phyloP scores from a whole-genome alignment of 768 basidiomycete genomes.

The Kwoniella dejecticola region DNA sequence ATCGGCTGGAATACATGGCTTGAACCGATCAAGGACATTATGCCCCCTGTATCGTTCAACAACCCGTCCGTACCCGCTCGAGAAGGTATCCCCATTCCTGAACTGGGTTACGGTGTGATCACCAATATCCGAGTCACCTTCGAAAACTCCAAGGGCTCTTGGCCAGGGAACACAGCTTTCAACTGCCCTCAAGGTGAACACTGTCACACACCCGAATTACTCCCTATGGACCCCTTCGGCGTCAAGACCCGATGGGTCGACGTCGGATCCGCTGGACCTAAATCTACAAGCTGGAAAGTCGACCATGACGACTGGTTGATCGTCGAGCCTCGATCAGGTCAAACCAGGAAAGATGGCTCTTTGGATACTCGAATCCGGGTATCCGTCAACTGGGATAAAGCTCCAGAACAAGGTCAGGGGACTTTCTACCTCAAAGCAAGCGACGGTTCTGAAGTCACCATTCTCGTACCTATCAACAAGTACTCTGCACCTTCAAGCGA shows the following conservation, averaged over 20 bases:
- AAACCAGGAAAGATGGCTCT: slow-evolving; percentile 57
- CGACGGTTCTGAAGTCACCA: slow-evolving; percentile 40
- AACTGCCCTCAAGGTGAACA: slow-evolving; percentile 60
- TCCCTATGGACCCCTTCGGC: slow-evolving; percentile 63
- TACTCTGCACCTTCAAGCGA: slow-evolving; percentile 20
- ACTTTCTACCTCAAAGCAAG: slow-evolving; percentile 19
- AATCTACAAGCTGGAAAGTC: slow-evolving; percentile 63
- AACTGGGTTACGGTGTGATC: slow-evolving; percentile 59
- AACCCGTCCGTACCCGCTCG: slow-evolving; percentile 62
- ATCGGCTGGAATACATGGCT: slow-evolving; percentile 62
- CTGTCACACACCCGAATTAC: slow-evolving; percentile 57
- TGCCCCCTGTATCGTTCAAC: slow-evolving; percentile 41
- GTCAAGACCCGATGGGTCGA: slow-evolving; percentile 65
- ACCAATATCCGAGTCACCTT: slow-evolving; percentile 68
- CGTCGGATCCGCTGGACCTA: slow-evolving; percentile 65
- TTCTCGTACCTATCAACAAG: slow-evolving; percentile 31
- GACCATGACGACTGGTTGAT: slow-evolving; percentile 63
- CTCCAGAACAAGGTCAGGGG: slow-evolving; percentile 27
- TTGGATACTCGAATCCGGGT: slow-evolving; percentile 64
- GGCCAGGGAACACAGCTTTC: slow-evolving; percentile 69
- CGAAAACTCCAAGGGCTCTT: slow-evolving; percentile 66
- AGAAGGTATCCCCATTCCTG: slow-evolving; percentile 56
- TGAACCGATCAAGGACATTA: slow-evolving; percentile 66
- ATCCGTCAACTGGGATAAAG: slow-evolving; percentile 65
- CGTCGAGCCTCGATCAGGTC: slow-evolving; percentile 60